Percentiles rank a stretch among this genome's conserved stretches.
Evolutionary conservation across 75 land plant genomes (phyloP).

Genomic region (Larix kaempferi): DNA sequence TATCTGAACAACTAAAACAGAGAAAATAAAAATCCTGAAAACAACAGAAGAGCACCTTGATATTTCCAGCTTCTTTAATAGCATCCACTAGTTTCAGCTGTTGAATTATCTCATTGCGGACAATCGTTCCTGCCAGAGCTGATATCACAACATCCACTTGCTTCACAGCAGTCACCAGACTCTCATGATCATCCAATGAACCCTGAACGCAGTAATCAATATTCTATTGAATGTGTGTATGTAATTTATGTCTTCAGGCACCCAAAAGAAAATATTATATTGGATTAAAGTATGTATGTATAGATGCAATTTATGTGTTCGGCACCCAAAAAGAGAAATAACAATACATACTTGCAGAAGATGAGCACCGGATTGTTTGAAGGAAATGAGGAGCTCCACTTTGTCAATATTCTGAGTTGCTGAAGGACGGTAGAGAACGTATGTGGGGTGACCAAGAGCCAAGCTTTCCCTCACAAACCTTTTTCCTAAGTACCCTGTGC

Average conservation of each 20-base stretch:
- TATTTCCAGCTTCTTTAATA: slow-evolving; percentile 69
- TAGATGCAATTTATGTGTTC: no score
- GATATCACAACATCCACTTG: slow-evolving; percentile 57
- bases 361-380: slow-evolving; percentile 39
- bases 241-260: no score
- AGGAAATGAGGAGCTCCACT: slow-evolving; percentile 32
- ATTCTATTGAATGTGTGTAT: no score
- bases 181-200: slow-evolving; percentile 33
- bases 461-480: slow-evolving; percentile 46
- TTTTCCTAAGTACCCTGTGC: slow-evolving; percentile 65
- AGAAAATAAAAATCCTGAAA: neutral
- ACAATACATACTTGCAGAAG: slow-evolving; percentile 24
- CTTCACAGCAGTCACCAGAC: slow-evolving; percentile 54
- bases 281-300: no score
- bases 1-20: neutral
- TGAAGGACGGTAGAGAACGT: slow-evolving; percentile 21
- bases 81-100: slow-evolving; percentile 72
- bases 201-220: slow-evolving; percentile 23
- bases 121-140: slow-evolving; percentile 51
- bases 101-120: slow-evolving; percentile 40
- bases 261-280: no score
- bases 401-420: slow-evolving; percentile 6
- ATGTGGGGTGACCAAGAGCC: slow-evolving; percentile 44
- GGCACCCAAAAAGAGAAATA: no score
- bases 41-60: slow-evolving; percentile 42